These are phyloP conservation scores for Meripilus lineatus DNA, from an alignment of 1,284 basidiomycete species.

Conservation along the genomic window DNA sequence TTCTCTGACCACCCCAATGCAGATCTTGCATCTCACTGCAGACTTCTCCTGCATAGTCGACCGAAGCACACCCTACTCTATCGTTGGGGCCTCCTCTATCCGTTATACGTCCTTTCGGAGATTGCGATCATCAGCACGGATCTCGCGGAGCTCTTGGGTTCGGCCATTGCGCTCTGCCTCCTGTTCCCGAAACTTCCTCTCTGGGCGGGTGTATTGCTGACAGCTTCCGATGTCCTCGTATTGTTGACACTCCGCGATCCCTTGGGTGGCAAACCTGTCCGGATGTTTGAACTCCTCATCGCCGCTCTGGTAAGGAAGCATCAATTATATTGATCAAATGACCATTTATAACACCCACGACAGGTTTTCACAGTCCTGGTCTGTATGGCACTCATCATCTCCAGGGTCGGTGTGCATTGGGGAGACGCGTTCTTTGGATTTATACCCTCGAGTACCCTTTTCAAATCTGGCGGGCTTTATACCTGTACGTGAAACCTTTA, in stretches of 20 bases:
- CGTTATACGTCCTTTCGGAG: conserved; percentile 67
- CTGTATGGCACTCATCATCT: conserved; percentile 80
- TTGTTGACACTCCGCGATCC: conserved; percentile 64
- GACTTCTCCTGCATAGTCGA: conserved; percentile 64
- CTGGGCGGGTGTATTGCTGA: conserved; percentile 81
- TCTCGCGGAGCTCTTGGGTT: conserved; percentile 75
- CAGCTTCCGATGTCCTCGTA: conserved; percentile 80
- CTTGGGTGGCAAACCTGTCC: conserved; percentile 50
- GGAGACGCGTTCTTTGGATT: conserved; percentile 79
- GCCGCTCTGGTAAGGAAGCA: conserved; percentile 43
- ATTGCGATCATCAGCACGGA: conserved; percentile 82
- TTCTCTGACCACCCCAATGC: conserved; percentile 1
- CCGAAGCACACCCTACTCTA: conserved; percentile 56
- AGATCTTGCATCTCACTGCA: conserved; percentile 75
- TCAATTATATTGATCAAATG: conserved; percentile 1
- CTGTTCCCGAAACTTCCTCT: conserved; percentile 79
- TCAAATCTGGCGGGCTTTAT: conserved; percentile 68
- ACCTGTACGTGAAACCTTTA: conserved; percentile 46
- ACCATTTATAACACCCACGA: background rate
- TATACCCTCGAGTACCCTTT: conserved; percentile 69
- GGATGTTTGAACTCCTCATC: conserved; percentile 73
- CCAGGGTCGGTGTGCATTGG: conserved; percentile 76
- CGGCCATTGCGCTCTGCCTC: conserved; percentile 75
- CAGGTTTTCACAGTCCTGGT: conserved; percentile 79
- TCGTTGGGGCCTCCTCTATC: conserved; percentile 67